A percentile compares a stretch with the other conserved stretches of the same genome.
Conservation (phyloP, 768 basidiomycete species). For the Nidularia sp. region DNA sequence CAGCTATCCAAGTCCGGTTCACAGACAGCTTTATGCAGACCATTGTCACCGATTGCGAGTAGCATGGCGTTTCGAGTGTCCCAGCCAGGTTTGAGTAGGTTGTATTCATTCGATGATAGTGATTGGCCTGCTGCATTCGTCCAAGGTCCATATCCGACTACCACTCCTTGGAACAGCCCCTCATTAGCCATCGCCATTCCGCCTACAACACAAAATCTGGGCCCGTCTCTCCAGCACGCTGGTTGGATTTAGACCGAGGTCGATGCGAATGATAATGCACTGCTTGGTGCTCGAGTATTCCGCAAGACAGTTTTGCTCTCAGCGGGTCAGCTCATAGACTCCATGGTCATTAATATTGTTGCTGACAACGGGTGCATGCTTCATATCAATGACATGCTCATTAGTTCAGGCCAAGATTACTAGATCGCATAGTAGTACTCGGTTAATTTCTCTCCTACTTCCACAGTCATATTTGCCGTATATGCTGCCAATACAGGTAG, state of each 20-base stretch:
- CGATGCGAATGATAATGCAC: conserved; percentile 4
- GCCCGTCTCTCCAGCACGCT: conserved; percentile 15
- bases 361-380: conserved; percentile 21
- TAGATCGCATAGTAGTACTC: conserved; percentile 2
- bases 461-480: conserved; percentile 5
- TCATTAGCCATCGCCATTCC: conserved; percentile 4
- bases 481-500: conserved; percentile 1
- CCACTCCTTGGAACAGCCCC: not conserved
- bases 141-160: conserved; percentile 5
- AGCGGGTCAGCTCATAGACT: conserved; percentile 12
- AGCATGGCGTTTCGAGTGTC: conserved; percentile 17
- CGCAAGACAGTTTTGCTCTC: conserved; percentile 18
- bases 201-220: conserved; percentile 8
- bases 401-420: conserved; percentile 14
- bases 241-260: conserved; percentile 29
- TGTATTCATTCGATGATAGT: conserved; percentile 22
- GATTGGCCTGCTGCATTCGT: conserved; percentile 21
- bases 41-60: conserved; percentile 23
- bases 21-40: conserved; percentile 21
- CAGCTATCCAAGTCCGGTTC: conserved; percentile 23
- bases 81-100: conserved; percentile 23
- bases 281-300: conserved; percentile 21
- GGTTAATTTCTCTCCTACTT: conserved; percentile 4
- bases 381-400: conserved; percentile 20
- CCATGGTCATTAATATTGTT: conserved; percentile 17